These are phyloP conservation scores for Plasmopara halstedii DNA, from an alignment of 352 stramenopile species.

Conservation along the genomic window DNA sequence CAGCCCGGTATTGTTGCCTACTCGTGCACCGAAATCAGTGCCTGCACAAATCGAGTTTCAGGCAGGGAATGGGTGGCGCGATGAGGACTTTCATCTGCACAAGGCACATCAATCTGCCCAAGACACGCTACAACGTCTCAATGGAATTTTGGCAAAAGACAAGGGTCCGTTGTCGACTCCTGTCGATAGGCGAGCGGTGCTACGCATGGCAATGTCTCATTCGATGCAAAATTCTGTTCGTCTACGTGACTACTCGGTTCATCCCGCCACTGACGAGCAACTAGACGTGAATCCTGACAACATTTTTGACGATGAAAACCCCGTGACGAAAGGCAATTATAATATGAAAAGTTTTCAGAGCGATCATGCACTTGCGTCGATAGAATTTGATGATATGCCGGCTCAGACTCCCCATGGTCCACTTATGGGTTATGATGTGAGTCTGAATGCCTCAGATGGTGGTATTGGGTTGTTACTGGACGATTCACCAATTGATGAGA, in stretches of 20 bases:
- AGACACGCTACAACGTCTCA: conserved; percentile 54
- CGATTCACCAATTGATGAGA: conserved; percentile 10
- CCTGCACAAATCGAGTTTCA: conserved; percentile 12
- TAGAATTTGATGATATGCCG: neutral
- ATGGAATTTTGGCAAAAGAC: conserved; percentile 49
- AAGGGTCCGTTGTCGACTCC: conserved; percentile 14
- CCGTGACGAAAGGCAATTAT: conserved; percentile 8
- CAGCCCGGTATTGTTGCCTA: conserved; percentile 42
- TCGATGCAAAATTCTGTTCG: conserved; percentile 50
- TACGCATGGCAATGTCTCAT: conserved; percentile 45
- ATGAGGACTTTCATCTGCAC: conserved; percentile 44
- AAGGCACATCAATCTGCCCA: conserved; percentile 53
- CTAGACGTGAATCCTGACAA: conserved; percentile 55
- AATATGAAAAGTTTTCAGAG: neutral
- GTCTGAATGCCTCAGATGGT: conserved; percentile 55
- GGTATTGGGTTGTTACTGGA: conserved; percentile 60
- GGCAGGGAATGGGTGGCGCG: conserved; percentile 21
- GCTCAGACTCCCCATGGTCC: conserved; percentile 9
- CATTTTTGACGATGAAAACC: conserved; percentile 50
- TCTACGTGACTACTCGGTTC: conserved; percentile 52
- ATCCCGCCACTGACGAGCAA: conserved; percentile 17
- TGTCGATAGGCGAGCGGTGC: conserved; percentile 20
- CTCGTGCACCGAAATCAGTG: conserved; percentile 19
- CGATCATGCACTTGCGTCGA: neutral
- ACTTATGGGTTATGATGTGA: conserved; percentile 44